phyloP scores from a whole-genome alignment of 192 early-diverging fungal species.

The Backusella circina region DNA sequence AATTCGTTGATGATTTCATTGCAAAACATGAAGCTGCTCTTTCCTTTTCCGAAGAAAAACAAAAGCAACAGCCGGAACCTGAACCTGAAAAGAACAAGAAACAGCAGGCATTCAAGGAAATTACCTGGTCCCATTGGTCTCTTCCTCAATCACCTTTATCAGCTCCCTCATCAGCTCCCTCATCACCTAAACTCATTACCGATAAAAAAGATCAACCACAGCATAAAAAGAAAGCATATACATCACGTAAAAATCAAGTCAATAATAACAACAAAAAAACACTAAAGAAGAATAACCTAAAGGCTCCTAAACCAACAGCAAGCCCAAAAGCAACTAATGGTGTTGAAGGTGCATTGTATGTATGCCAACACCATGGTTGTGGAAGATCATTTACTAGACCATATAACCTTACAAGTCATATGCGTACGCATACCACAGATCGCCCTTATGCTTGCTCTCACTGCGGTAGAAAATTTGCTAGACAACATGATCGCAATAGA shows the following conservation, averaged over 20 bases:
- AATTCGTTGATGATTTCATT: conserved; percentile 17
- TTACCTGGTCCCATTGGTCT: conserved; percentile 6
- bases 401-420: conserved; percentile 77
- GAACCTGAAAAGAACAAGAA: background rate
- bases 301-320: background rate
- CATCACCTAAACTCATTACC: background rate
- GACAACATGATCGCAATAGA: conserved; percentile 88
- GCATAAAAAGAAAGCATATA: background rate
- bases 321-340: background rate
- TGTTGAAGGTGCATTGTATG: conserved; percentile 5
- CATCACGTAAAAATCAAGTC: background rate
- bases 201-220: background rate
- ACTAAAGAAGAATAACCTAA: background rate
- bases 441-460: conserved; percentile 65
- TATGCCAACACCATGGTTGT: conserved; percentile 40
- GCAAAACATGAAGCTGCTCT: conserved; percentile 14
- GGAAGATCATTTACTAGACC: conserved; percentile 68
- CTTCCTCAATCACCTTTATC: background rate
- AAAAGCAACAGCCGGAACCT: background rate
- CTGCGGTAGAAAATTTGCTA: conserved; percentile 78
- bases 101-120: background rate
- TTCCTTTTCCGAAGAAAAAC: background rate
- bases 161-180: background rate
- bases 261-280: background rate
- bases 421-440: conserved; percentile 68